Evolutionary conservation across 2,329 filamentous ascomycete genomes (phyloP).

Genomic region (Neofusicoccum sp.): DNA sequence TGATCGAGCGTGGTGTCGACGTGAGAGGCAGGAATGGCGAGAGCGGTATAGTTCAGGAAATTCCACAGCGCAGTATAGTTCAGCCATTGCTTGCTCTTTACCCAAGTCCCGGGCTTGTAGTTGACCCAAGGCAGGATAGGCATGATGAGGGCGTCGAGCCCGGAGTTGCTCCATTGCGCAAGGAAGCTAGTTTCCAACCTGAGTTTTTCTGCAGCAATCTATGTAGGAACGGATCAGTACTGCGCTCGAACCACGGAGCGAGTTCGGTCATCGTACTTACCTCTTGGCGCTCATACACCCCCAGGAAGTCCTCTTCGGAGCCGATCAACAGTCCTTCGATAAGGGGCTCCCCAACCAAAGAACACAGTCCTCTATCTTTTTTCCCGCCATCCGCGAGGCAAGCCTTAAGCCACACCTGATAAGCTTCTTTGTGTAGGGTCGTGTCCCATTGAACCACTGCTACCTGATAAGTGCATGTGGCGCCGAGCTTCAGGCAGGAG

Average conservation of each 20-base stretch:
- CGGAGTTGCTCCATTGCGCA: conserved; percentile 17
- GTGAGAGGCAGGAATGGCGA: conserved; percentile 13
- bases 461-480: no score
- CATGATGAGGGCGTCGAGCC: conserved; percentile 21
- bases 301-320: conserved; percentile 19
- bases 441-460: conserved; percentile 28
- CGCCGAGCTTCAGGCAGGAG: neutral
- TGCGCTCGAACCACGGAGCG: no score
- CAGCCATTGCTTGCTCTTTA: conserved; percentile 27
- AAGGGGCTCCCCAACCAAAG: conserved; percentile 23
- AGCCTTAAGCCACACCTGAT: conserved; percentile 21
- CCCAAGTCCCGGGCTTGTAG: conserved; percentile 23
- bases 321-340: conserved; percentile 26
- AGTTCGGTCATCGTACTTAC: neutral
- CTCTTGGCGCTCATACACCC: conserved; percentile 19
- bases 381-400: conserved; percentile 24
- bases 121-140: conserved; percentile 23
- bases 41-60: conserved; percentile 24
- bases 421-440: conserved; percentile 16
- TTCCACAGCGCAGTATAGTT: conserved; percentile 34
- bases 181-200: conserved; percentile 18
- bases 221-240: neutral
- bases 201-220: conserved; percentile 18
- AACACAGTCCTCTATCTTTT: conserved; percentile 18
- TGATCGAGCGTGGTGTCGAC: conserved; percentile 15